Evolutionary conservation across 192 early-diverging fungal genomes (phyloP).

Genomic region (Neocallimastix lanati): DNA sequence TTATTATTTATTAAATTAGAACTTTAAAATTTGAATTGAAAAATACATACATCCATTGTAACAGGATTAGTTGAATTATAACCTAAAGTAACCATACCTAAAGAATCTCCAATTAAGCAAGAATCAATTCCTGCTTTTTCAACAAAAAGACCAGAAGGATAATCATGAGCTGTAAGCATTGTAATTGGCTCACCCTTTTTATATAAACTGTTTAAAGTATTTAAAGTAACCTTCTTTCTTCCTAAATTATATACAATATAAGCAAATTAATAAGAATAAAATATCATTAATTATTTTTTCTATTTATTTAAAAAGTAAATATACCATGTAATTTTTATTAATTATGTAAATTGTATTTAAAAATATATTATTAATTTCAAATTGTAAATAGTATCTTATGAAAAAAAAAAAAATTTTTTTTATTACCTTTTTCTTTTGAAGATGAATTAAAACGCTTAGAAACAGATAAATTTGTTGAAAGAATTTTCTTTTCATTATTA

Average conservation of each 20-base stretch:
- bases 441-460: neutral
- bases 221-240: slow-evolving; percentile 67
- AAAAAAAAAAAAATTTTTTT: too few relatives aligned
- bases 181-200: slow-evolving; percentile 56
- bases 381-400: too few relatives aligned
- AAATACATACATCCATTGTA: slow-evolving; percentile 56
- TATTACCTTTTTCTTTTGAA: neutral
- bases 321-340: too few relatives aligned
- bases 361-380: too few relatives aligned
- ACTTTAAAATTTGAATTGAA: too few relatives aligned
- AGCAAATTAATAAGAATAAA: too few relatives aligned
- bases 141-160: slow-evolving; percentile 66
- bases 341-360: too few relatives aligned
- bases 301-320: too few relatives aligned
- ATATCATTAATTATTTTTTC: too few relatives aligned
- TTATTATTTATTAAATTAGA: neutral
- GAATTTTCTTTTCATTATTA: neutral
- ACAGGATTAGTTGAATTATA: slow-evolving; percentile 65
- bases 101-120: slow-evolving; percentile 79
- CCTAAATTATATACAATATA: neutral
- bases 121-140: slow-evolving; percentile 75
- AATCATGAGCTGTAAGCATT: slow-evolving; percentile 94
- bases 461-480: neutral
- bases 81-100: slow-evolving; percentile 94
- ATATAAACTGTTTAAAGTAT: slow-evolving; percentile 60